Conservation (phyloP, 805 yeast species). For the Teunomyces stri region DNA sequence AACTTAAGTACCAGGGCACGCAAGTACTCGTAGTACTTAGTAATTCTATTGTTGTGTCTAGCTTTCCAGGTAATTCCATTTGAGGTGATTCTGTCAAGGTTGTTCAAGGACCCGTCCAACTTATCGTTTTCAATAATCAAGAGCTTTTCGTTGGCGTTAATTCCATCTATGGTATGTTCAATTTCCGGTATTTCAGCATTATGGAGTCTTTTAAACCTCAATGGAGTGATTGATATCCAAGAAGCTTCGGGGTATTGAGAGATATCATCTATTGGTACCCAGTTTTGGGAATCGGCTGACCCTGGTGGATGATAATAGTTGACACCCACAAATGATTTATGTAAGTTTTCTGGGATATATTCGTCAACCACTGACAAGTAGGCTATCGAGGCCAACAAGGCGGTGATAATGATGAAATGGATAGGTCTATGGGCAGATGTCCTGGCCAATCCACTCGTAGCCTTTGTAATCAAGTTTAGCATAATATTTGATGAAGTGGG, state of each 20-base stretch:
- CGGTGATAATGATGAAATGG: slow-evolving; percentile 71
- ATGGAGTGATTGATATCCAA: slow-evolving; percentile 52
- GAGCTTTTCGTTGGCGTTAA: slow-evolving; percentile 42
- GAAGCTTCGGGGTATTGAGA: slow-evolving; percentile 41
- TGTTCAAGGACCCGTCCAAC: slow-evolving; percentile 20
- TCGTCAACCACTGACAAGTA: slow-evolving; percentile 74
- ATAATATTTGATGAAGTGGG: slow-evolving; percentile 12
- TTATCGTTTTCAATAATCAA: slow-evolving; percentile 34
- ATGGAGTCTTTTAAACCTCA: slow-evolving; percentile 51
- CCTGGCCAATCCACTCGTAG: slow-evolving; percentile 45
- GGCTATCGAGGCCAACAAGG: slow-evolving; percentile 74
- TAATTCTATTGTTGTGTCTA: slow-evolving; percentile 54
- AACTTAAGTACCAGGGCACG: slow-evolving; percentile 40
- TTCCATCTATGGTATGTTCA: slow-evolving; percentile 37
- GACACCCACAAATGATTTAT: slow-evolving; percentile 24
- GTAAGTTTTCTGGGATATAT: slow-evolving; percentile 47
- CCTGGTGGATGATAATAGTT: slow-evolving; percentile 38
- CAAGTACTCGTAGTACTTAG: slow-evolving; percentile 55
- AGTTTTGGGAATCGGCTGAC: slow-evolving; percentile 33
- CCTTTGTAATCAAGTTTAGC: slow-evolving; percentile 30
- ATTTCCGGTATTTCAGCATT: slow-evolving; percentile 41
- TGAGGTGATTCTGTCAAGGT: slow-evolving; percentile 23
- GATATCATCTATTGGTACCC: slow-evolving; percentile 49
- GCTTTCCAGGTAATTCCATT: slow-evolving; percentile 60
- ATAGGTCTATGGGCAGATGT: slow-evolving; percentile 80